Percentiles rank a stretch among this genome's conserved stretches.
These are phyloP conservation scores for Stipa capillata DNA, from an alignment of 176 grass and related monocot species.

Conservation along the genomic window DNA sequence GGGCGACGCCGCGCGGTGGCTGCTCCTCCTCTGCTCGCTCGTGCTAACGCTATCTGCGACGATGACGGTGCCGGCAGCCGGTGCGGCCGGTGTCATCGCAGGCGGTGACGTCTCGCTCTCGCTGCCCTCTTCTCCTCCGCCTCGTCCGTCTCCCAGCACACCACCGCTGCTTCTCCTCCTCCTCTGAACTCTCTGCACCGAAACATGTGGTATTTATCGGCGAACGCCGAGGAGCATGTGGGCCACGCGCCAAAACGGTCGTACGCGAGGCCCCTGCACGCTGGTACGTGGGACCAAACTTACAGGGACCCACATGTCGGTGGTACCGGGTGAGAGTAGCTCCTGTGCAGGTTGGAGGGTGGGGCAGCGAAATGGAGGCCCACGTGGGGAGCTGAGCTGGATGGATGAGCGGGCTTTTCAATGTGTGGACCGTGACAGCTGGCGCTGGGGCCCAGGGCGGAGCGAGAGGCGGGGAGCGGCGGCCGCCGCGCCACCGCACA, in stretches of 20 bases:
- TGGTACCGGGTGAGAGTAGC: accelerated
- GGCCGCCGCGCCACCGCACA: too few relatives aligned
- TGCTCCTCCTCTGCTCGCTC: conserved; percentile 17
- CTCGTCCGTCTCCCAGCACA: background rate
- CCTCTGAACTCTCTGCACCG: background rate
- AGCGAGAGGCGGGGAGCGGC: background rate
- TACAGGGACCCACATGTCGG: conserved; percentile 1
- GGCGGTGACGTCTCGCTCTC: conserved; percentile 24
- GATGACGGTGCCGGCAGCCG: background rate
- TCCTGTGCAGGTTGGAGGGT: background rate
- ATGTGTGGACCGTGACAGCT: conserved; percentile 37
- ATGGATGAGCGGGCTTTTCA: background rate
- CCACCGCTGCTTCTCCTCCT: too few relatives aligned
- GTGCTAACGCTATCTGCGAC: background rate
- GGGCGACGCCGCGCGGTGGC: conserved; percentile 26
- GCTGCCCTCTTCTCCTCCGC: background rate
- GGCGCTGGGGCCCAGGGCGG: too few relatives aligned
- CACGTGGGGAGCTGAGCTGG: conserved; percentile 57
- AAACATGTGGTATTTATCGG: conserved; percentile 21
- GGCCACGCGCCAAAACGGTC: too few relatives aligned
- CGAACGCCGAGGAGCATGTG: background rate
- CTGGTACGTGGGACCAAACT: too few relatives aligned
- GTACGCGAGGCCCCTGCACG: too few relatives aligned
- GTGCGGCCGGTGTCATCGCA: conserved; percentile 62
- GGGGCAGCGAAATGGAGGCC: background rate